Conservation (phyloP, 257 asterid genomes). For the Eustoma russellianum region DNA sequence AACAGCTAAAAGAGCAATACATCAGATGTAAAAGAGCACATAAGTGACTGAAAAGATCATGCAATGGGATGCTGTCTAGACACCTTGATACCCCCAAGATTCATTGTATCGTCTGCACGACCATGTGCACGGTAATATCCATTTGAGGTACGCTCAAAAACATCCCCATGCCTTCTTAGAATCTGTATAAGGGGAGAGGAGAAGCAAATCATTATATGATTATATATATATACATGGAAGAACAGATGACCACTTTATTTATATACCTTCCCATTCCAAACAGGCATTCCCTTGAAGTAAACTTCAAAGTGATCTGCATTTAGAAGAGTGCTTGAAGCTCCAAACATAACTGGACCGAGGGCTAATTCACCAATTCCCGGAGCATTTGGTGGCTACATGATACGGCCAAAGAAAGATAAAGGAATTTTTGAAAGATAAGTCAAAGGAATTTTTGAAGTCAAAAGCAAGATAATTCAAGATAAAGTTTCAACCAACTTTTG, state of each 20-base stretch:
- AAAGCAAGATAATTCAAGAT: no score
- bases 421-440: no score
- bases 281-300: constrained; percentile 88
- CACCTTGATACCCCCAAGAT: constrained; percentile 98
- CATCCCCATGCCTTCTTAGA: constrained; percentile 93
- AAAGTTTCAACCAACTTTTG: no score
- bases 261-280: constrained; percentile 79
- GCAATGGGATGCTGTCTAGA: constrained; percentile 10
- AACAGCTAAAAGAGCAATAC: not conserved
- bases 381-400: constrained; percentile 51
- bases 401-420: no score
- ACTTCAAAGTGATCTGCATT: constrained; percentile 80
- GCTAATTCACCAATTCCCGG: constrained; percentile 86
- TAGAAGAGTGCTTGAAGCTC: constrained; percentile 74
- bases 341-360: constrained; percentile 79
- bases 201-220: not conserved
- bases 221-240: no score
- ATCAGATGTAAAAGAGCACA: not conserved
- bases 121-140: constrained; percentile 95
- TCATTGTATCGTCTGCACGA: constrained; percentile 98
- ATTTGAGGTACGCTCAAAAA: constrained; percentile 72
- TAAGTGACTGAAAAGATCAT: not conserved
- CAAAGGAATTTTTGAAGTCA: no score
- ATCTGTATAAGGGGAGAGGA: constrained; percentile 32
- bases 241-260: not conserved